Evolutionary conservation across 1,139 yeast species (phyloP).

Genomic region (Pichia norvegensis): DNA sequence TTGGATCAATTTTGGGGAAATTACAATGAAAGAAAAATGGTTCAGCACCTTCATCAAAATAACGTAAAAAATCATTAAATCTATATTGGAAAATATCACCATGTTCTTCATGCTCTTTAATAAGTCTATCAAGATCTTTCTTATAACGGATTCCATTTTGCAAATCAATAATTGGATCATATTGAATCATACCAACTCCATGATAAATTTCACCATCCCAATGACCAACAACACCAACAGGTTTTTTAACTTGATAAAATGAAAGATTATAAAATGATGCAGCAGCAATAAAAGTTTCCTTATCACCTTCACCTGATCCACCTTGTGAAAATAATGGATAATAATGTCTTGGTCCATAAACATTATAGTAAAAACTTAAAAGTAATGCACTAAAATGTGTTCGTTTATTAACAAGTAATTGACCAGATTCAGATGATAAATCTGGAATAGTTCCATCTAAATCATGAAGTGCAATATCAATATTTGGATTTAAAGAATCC

Average conservation of each 20-base stretch:
- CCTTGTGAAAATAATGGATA: constrained; percentile 54
- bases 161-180: constrained; percentile 42
- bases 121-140: constrained; percentile 7
- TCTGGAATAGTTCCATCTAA: constrained; percentile 52
- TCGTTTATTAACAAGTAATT: constrained; percentile 44
- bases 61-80: constrained; percentile 14
- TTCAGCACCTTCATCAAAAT: constrained; percentile 25
- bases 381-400: constrained; percentile 47
- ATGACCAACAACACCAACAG: constrained; percentile 41
- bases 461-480: constrained; percentile 38
- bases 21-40: constrained; percentile 38
- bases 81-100: constrained; percentile 11
- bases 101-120: constrained; percentile 5
- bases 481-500: constrained; percentile 18
- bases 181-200: constrained; percentile 49
- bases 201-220: constrained; percentile 29
- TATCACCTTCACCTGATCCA: constrained; percentile 60
- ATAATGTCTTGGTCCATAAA: constrained; percentile 50
- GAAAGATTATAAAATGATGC: constrained; percentile 40
- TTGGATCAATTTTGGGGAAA: constrained; percentile 37
- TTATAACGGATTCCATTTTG: constrained; percentile 31
- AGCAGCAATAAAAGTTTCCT: constrained; percentile 56
- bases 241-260: constrained; percentile 47
- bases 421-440: constrained; percentile 59
- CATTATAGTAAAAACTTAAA: constrained; percentile 48